Conservation (phyloP, 169 alveolate species). For the Cryptosporidium xiaoi region DNA sequence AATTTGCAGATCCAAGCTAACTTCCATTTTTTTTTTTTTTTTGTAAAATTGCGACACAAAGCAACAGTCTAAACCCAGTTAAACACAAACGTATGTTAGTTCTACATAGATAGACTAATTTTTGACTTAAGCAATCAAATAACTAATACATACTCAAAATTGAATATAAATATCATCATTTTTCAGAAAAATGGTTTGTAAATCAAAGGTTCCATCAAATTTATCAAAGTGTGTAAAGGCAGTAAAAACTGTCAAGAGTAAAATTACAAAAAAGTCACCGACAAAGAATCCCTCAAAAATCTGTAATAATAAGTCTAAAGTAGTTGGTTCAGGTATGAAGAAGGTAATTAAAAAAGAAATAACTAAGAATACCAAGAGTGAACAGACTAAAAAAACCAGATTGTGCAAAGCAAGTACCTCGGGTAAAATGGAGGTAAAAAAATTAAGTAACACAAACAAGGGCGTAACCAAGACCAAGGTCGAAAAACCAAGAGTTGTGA, state of each 20-base stretch:
- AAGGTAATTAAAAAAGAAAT: constrained; percentile 38
- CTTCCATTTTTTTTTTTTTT: constrained; percentile 1
- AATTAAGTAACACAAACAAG: background rate
- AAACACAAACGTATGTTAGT: constrained; percentile 11
- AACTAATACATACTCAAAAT: background rate
- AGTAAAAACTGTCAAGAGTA: background rate
- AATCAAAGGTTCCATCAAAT: constrained; percentile 12
- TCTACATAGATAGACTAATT: background rate
- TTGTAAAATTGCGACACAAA: constrained; percentile 24
- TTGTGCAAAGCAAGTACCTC: background rate
- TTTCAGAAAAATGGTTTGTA: constrained; percentile 11
- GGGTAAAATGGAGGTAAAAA: background rate
- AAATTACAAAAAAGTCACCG: background rate
- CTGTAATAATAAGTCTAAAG: background rate
- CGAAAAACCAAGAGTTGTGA: background rate
- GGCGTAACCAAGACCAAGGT: background rate
- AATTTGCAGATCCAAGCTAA: no score
- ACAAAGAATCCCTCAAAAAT: background rate
- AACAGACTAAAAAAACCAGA: background rate
- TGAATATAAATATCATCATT: no score
- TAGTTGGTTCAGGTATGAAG: constrained; percentile 60
- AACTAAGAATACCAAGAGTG: constrained; percentile 4
- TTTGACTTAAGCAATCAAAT: background rate
- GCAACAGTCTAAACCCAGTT: constrained; percentile 2
- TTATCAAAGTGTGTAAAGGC: no score